These are phyloP conservation scores for Ophiostoma quercus DNA, from an alignment of 2,329 filamentous ascomycete species.

Conservation along the genomic window DNA sequence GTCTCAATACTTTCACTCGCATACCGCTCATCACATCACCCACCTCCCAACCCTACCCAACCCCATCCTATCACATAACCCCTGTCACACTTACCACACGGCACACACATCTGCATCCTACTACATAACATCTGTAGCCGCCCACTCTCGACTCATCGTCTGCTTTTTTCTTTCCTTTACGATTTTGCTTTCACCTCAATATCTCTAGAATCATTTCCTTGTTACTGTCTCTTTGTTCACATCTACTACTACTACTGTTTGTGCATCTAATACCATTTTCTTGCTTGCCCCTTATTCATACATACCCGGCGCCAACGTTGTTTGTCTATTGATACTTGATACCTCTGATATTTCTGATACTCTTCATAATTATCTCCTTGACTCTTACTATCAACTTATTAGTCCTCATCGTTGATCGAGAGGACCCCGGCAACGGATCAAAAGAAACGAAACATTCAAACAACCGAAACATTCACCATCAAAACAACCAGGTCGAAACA, in stretches of 20 bases:
- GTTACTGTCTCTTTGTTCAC: background rate
- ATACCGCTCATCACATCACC: constrained; percentile 13
- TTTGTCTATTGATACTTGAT: background rate
- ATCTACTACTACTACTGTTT: background rate
- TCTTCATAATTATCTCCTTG: background rate
- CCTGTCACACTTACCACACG: constrained; percentile 3
- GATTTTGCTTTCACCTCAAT: constrained; percentile 14
- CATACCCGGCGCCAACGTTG: constrained; percentile 7
- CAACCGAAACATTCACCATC: background rate
- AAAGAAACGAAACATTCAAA: background rate
- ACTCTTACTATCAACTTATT: constrained; percentile 7
- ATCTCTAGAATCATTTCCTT: constrained; percentile 23
- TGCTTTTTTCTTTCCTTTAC: constrained; percentile 31
- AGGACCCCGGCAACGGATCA: constrained; percentile 9
- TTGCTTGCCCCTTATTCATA: constrained; percentile 8
- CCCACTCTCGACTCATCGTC: constrained; percentile 36
- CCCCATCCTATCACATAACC: constrained; percentile 11
- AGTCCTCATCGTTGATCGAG: constrained; percentile 14
- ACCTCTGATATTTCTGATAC: background rate
- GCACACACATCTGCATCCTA: constrained; percentile 27
- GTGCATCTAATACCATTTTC: background rate
- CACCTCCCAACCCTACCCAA: constrained; percentile 6
- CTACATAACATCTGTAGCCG: constrained; percentile 49
- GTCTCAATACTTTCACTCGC: background rate
- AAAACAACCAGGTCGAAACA: background rate